phyloP scores from a whole-genome alignment of 768 basidiomycete genomes.

The Russula brevipes region DNA sequence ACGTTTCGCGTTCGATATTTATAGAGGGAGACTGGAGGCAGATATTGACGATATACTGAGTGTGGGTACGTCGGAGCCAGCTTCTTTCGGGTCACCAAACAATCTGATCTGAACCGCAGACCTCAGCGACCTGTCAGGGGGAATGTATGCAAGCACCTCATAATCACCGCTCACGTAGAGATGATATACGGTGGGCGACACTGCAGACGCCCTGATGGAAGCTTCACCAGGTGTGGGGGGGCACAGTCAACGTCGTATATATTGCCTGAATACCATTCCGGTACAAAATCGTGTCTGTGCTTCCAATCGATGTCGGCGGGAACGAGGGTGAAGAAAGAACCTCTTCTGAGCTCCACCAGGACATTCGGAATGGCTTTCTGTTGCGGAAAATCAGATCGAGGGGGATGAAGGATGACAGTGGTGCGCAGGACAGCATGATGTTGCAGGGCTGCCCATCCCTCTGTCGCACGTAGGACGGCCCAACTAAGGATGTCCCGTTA shows the following conservation, averaged over 20 bases:
- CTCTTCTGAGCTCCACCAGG: slow-evolving; percentile 58
- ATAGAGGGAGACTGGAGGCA: slow-evolving; percentile 35
- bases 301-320: slow-evolving; percentile 34
- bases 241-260: slow-evolving; percentile 66
- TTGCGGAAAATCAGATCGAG: slow-evolving; percentile 22
- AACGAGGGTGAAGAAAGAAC: slow-evolving; percentile 69
- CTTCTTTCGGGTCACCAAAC: slow-evolving; percentile 65
- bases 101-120: slow-evolving; percentile 56
- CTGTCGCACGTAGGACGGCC: slow-evolving; percentile 63
- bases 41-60: slow-evolving; percentile 47
- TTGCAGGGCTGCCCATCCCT: slow-evolving; percentile 86
- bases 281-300: slow-evolving; percentile 27
- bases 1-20: slow-evolving; percentile 39
- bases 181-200: slow-evolving; percentile 50
- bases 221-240: slow-evolving; percentile 43
- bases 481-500: slow-evolving; percentile 43
- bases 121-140: slow-evolving; percentile 10
- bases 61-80: slow-evolving; percentile 40
- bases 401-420: slow-evolving; percentile 53
- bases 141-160: slow-evolving; percentile 45
- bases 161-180: slow-evolving; percentile 78
- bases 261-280: slow-evolving; percentile 78
- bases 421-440: slow-evolving; percentile 69
- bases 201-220: slow-evolving; percentile 44
- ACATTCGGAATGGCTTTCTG: slow-evolving; percentile 39